These are phyloP conservation scores for Hypoxylon sp. DNA, from an alignment of 2,329 filamentous ascomycete species.

Conservation along the genomic window DNA sequence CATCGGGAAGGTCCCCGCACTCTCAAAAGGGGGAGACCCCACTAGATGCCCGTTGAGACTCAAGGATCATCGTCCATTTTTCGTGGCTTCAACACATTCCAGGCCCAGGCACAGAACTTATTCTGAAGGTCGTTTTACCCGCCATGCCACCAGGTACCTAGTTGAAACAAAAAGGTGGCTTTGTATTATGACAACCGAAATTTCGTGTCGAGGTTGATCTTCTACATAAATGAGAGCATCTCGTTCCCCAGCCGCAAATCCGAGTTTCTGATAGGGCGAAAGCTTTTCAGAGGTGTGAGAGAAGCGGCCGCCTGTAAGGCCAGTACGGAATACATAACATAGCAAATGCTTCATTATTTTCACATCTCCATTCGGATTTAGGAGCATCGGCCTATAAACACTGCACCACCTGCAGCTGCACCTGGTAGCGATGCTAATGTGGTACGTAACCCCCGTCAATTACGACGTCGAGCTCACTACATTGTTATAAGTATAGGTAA, in stretches of 20 bases:
- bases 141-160: slow-evolving; percentile 24
- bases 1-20: slow-evolving; percentile 39
- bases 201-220: background rate
- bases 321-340: no score
- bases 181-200: slow-evolving; percentile 19
- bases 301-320: background rate
- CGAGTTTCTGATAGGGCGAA: slow-evolving; percentile 4
- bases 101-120: slow-evolving; percentile 28
- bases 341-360: slow-evolving; percentile 6
- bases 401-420: no score
- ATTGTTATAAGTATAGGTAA: background rate
- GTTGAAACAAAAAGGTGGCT: slow-evolving; percentile 18
- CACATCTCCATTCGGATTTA: slow-evolving; percentile 11
- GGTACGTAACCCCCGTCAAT: slow-evolving; percentile 24
- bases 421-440: slow-evolving; percentile 28
- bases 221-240: slow-evolving; percentile 1
- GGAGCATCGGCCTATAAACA: slow-evolving; percentile 1
- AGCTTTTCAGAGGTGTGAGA: background rate
- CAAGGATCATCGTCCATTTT: slow-evolving; percentile 12
- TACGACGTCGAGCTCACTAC: slow-evolving; percentile 26
- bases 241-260: background rate
- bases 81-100: slow-evolving; percentile 25
- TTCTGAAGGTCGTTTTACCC: slow-evolving; percentile 15
- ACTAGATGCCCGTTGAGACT: slow-evolving; percentile 24
- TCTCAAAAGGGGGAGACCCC: slow-evolving; percentile 36